Evolutionary conservation across 768 basidiomycete genomes (phyloP).

Genomic region (Tubosaeta sp.): DNA sequence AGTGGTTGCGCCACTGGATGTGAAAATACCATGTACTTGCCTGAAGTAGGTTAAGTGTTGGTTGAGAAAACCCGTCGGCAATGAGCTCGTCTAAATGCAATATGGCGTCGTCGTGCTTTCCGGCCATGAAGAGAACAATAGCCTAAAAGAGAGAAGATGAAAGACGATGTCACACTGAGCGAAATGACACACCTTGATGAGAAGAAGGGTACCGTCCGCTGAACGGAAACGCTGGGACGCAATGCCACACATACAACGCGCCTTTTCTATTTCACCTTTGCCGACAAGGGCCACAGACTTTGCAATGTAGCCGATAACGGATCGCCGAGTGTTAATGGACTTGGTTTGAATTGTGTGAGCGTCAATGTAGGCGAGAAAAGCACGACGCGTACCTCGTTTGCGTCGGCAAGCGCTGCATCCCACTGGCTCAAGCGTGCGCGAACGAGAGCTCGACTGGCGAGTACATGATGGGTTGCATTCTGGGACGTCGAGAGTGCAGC

Average conservation of each 20-base stretch:
- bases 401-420: not conserved
- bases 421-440: not conserved
- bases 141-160: not conserved
- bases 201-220: not conserved
- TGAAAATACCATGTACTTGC: not conserved
- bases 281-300: not conserved
- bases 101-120: not conserved
- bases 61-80: not conserved
- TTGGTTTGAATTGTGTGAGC: too few relatives aligned
- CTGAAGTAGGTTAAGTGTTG: not conserved
- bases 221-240: not conserved
- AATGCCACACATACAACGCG: not conserved
- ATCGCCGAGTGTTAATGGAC: too few relatives aligned
- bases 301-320: not conserved
- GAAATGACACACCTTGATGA: not conserved
- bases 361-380: too few relatives aligned
- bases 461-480: not conserved
- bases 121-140: too few relatives aligned
- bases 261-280: not conserved
- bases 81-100: slow-evolving; percentile 3
- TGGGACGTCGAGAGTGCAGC: not conserved
- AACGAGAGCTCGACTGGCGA: not conserved
- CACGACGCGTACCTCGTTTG: not conserved
- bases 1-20: not conserved
- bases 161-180: not conserved